Evolutionary conservation across 805 yeast genomes (phyloP).

Genomic region (Ogataea populi-albae): DNA sequence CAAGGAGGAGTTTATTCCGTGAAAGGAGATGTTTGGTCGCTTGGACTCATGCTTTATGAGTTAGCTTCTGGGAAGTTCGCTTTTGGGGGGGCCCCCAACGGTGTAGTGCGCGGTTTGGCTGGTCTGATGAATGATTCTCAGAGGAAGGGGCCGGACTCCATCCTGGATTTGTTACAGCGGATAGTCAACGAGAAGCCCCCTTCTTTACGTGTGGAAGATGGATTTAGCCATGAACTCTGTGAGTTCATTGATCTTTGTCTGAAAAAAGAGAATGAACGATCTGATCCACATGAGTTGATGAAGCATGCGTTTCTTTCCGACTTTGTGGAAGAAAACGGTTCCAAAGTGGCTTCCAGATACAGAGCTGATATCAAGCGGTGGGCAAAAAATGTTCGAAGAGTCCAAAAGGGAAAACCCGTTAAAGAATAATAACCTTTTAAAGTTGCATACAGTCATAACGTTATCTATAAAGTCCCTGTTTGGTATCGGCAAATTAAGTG

Average conservation of each 20-base stretch:
- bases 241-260: conserved; percentile 73
- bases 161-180: conserved; percentile 83
- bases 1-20: conserved; percentile 92
- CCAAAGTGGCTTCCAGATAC: conserved; percentile 21
- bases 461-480: too few relatives aligned
- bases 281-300: conserved; percentile 70
- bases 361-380: conserved; percentile 32
- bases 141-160: conserved; percentile 66
- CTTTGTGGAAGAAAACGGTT: conserved; percentile 33
- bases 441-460: too few relatives aligned
- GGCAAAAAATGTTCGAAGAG: conserved; percentile 37
- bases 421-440: conserved; percentile 13
- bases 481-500: neutral
- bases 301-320: conserved; percentile 33
- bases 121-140: conserved; percentile 18
- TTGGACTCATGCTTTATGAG: conserved; percentile 88
- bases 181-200: conserved; percentile 95
- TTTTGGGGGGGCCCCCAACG: conserved; percentile 54
- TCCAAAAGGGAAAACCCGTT: conserved; percentile 35
- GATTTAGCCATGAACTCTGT: conserved; percentile 53
- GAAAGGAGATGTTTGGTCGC: conserved; percentile 97
- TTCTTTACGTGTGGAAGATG: conserved; percentile 41
- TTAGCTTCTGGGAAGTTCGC: conserved; percentile 84
- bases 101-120: conserved; percentile 23
- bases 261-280: conserved; percentile 68